phyloP scores from a whole-genome alignment of 2,329 filamentous ascomycete species.

The Aspergillus sergii region DNA sequence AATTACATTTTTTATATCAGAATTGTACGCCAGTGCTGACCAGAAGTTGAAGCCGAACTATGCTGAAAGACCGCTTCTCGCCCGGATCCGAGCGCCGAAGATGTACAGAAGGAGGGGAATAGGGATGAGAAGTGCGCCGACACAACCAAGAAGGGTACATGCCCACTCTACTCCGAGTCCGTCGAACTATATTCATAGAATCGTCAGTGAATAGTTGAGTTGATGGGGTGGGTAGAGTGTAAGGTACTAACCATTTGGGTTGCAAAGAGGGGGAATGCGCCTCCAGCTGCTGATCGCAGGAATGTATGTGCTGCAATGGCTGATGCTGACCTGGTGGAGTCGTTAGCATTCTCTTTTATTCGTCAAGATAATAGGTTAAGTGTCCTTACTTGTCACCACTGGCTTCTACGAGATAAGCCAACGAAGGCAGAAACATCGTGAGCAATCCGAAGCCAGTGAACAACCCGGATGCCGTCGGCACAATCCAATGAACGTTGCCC shows the following conservation, averaged over 20 bases:
- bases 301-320: constrained; percentile 55
- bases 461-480: constrained; percentile 43
- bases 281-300: constrained; percentile 45
- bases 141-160: constrained; percentile 33
- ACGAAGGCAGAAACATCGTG: constrained; percentile 50
- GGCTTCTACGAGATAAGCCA: constrained; percentile 49
- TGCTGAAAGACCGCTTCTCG: neutral
- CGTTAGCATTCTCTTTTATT: constrained; percentile 1
- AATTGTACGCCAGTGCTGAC: neutral
- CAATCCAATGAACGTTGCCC: constrained; percentile 41
- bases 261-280: constrained; percentile 37
- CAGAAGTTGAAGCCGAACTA: neutral
- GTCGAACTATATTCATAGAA: constrained; percentile 26
- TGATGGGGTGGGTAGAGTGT: neutral
- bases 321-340: constrained; percentile 46
- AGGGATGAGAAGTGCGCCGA: constrained; percentile 29
- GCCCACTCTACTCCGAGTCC: constrained; percentile 34
- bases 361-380: neutral
- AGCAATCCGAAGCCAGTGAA: constrained; percentile 54
- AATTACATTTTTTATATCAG: neutral
- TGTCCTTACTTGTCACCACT: constrained; percentile 3
- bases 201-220: neutral
- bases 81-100: constrained; percentile 15
- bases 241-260: constrained; percentile 17
- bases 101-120: constrained; percentile 28